phyloP scores from a whole-genome alignment of 2,329 filamentous ascomycete species.

The Lasiodiplodia sp. region DNA sequence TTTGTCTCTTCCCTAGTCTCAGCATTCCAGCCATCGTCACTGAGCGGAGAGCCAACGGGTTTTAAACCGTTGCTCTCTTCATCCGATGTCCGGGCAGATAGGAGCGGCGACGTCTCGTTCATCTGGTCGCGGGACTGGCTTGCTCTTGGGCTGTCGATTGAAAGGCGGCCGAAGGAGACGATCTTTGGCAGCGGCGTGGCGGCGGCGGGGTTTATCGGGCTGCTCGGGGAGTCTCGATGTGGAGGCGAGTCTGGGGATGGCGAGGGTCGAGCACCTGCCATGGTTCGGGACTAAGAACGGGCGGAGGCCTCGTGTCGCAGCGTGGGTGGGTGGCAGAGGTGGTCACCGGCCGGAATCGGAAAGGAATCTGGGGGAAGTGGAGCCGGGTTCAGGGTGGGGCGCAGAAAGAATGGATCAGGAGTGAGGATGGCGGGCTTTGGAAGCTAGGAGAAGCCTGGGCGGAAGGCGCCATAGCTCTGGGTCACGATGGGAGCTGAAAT shows the following conservation, averaged over 20 bases:
- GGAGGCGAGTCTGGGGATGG: constrained; percentile 1
- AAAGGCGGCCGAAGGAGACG: constrained; percentile 45
- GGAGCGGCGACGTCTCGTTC: constrained; percentile 46
- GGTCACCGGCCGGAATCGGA: constrained; percentile 18
- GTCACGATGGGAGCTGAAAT: constrained; percentile 25
- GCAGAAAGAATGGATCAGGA: constrained; percentile 1
- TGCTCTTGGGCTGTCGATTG: constrained; percentile 24
- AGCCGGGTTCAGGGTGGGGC: not conserved
- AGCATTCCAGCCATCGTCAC: constrained; percentile 51
- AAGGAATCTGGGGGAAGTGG: constrained; percentile 3
- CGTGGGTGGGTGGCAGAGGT: not conserved
- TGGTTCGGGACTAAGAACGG: constrained; percentile 9
- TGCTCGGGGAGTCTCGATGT: not conserved
- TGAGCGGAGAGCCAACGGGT: constrained; percentile 41
- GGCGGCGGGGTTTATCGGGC: constrained; percentile 32
- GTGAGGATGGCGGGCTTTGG: not conserved
- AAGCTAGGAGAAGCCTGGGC: constrained; percentile 15
- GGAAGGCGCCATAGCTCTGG: constrained; percentile 23
- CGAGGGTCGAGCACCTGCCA: constrained; percentile 11
- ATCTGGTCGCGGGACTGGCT: constrained; percentile 36
- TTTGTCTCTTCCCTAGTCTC: constrained; percentile 70
- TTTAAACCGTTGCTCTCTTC: constrained; percentile 45
- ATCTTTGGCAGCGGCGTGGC: constrained; percentile 41
- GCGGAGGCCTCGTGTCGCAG: constrained; percentile 16
- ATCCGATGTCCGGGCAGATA: constrained; percentile 40